Percentiles rank a stretch among this genome's conserved stretches.
phyloP scores from a whole-genome alignment of 1,284 basidiomycete genomes.

The Puccinia horiana region DNA sequence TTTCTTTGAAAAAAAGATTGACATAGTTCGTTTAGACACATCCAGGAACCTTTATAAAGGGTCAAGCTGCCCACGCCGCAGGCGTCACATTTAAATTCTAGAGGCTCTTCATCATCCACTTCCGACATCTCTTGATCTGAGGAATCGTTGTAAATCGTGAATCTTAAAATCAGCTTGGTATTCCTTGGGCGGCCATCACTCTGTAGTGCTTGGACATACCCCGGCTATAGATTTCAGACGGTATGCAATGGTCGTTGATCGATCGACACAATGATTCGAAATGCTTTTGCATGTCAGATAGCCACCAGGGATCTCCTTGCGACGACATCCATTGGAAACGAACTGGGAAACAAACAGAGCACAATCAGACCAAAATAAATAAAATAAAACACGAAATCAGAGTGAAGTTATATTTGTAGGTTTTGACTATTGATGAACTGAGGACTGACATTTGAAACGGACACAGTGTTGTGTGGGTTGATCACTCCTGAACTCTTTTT shows the following conservation, averaged over 20 bases:
- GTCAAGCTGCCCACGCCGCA: constrained; percentile 7
- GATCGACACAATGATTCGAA: background rate
- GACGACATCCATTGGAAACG: constrained; percentile 47
- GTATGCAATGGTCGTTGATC: background rate
- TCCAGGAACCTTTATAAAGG: constrained; percentile 14
- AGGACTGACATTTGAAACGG: constrained; percentile 48
- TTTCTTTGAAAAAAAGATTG: constrained; percentile 7
- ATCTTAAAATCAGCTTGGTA: no score
- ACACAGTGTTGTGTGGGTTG: background rate
- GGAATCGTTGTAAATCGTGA: background rate
- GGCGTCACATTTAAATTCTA: background rate
- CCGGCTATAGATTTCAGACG: background rate
- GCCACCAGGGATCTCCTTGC: constrained; percentile 47
- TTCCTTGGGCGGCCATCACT: no score
- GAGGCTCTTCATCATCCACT: background rate
- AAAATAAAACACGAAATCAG: no score
- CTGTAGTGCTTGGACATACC: no score
- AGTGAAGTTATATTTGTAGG: no score
- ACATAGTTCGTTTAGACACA: constrained; percentile 41
- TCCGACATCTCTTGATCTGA: background rate
- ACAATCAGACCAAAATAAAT: no score
- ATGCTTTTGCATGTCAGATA: constrained; percentile 22
- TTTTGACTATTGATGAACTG: no score
- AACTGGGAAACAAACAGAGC: constrained; percentile 5
- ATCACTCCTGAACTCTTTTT: constrained; percentile 25